Conservation (phyloP, 2,329 filamentous ascomycete species). For the Colletotrichum trifolii region DNA sequence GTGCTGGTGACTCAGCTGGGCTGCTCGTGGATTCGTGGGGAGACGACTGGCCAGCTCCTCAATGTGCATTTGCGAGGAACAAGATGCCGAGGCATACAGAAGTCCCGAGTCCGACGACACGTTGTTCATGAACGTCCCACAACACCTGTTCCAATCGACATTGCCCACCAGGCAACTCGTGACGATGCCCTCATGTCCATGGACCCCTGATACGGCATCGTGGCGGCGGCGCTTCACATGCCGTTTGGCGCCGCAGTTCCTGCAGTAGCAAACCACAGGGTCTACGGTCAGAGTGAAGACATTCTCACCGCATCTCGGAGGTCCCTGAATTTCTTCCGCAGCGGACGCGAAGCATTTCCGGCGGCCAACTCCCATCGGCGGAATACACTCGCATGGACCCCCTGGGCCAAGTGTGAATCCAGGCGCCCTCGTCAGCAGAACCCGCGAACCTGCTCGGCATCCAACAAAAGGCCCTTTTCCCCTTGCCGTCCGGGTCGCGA, state of each 20-base stretch:
- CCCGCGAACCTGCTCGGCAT: not conserved
- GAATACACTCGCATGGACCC: slow-evolving; percentile 24
- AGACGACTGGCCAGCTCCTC: slow-evolving; percentile 2
- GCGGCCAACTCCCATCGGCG: slow-evolving; percentile 4
- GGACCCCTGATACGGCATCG: not conserved
- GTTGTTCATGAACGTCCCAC: not conserved
- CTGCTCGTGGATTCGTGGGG: not conserved
- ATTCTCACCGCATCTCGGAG: slow-evolving; percentile 31
- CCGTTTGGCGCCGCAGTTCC: slow-evolving; percentile 21
- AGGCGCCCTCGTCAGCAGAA: slow-evolving; percentile 2
- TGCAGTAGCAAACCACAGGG: slow-evolving; percentile 24
- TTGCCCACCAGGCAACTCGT: slow-evolving; percentile 5
- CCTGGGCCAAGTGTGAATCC: too few relatives aligned
- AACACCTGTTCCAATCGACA: not conserved
- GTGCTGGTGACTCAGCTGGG: slow-evolving; percentile 8
- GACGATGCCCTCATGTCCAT: slow-evolving; percentile 30
- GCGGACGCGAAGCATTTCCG: not conserved
- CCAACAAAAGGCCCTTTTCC: too few relatives aligned
- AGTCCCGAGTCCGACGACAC: not conserved
- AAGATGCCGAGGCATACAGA: slow-evolving; percentile 22
- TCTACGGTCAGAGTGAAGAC: slow-evolving; percentile 1
- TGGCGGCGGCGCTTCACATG: slow-evolving; percentile 26
- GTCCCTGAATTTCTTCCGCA: slow-evolving; percentile 24
- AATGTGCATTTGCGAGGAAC: not conserved
- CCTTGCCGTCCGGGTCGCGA: too few relatives aligned